Conservation (phyloP, 345 rosid genomes). For the Populus ilicifolia region DNA sequence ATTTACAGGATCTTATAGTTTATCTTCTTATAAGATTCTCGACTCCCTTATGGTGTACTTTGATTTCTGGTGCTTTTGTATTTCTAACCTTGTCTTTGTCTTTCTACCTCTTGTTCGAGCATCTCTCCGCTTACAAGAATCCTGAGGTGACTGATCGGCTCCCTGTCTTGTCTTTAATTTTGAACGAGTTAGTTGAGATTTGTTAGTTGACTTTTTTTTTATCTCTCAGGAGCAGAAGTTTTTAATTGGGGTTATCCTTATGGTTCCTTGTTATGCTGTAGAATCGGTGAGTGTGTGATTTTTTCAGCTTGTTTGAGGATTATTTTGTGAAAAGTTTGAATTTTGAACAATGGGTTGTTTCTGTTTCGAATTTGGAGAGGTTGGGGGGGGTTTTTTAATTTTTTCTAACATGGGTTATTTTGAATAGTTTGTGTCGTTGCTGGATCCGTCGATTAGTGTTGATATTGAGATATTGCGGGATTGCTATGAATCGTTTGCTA, state of each 20-base stretch:
- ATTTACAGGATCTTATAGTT: constrained; percentile 9
- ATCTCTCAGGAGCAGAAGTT: constrained; percentile 87
- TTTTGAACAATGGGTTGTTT: background rate
- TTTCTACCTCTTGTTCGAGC: constrained; percentile 81
- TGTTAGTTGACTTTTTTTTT: background rate
- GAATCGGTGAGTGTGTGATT: constrained; percentile 63
- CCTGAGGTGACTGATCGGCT: constrained; percentile 59
- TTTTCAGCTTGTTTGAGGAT: background rate
- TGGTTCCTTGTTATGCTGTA: constrained; percentile 94
- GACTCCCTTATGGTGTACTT: constrained; percentile 55
- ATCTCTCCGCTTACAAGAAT: constrained; percentile 89
- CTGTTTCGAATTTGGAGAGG: background rate
- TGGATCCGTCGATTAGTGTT: constrained; percentile 84
- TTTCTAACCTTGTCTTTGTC: constrained; percentile 61
- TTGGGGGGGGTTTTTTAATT: background rate
- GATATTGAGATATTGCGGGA: constrained; percentile 88
- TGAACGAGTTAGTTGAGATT: background rate
- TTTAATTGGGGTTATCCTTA: constrained; percentile 90
- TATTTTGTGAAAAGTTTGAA: background rate
- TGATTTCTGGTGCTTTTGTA: constrained; percentile 57
- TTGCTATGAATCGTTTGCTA: constrained; percentile 98
- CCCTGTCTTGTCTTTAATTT: background rate
- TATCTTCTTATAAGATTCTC: constrained; percentile 6
- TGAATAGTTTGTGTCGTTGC: constrained; percentile 79
- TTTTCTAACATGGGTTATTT: constrained; percentile 13